Evolutionary conservation across 2,329 filamentous ascomycete species (phyloP).

Genomic region (Beauveria asiatica): DNA sequence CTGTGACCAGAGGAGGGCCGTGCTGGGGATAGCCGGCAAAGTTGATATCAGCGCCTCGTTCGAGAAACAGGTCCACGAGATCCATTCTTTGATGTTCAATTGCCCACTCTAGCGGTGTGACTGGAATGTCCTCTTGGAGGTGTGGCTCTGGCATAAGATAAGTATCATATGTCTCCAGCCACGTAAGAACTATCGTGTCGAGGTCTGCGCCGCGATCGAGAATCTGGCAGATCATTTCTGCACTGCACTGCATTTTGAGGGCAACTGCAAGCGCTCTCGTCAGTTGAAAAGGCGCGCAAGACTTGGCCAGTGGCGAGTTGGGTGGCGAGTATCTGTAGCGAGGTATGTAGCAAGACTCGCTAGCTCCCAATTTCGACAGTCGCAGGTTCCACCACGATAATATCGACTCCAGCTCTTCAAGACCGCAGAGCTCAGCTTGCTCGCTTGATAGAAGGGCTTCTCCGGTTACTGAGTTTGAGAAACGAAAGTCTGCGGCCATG

Average conservation of each 20-base stretch:
- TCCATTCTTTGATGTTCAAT: neutral
- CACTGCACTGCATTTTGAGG: neutral
- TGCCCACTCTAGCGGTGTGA: constrained; percentile 1
- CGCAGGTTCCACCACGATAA: neutral
- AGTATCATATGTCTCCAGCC: neutral
- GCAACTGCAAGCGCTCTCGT: neutral
- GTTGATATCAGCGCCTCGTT: neutral
- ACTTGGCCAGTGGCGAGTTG: neutral
- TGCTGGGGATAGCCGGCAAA: neutral
- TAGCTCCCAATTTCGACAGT: neutral
- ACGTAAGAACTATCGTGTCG: neutral
- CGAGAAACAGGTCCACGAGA: neutral
- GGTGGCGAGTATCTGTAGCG: neutral
- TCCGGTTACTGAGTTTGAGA: neutral
- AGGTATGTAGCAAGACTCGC: neutral
- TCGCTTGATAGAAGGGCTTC: neutral
- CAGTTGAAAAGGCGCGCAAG: neutral
- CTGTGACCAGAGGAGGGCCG: constrained; percentile 1
- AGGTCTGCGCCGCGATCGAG: neutral
- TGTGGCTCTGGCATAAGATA: neutral
- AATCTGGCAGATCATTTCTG: neutral
- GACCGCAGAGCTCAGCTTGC: neutral
- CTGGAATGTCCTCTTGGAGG: neutral
- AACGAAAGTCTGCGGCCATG: neutral
- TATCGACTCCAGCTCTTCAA: neutral